These are phyloP conservation scores for Aspergillus brunneoviolaceus DNA, from an alignment of 2,329 filamentous ascomycete species.

Conservation along the genomic window DNA sequence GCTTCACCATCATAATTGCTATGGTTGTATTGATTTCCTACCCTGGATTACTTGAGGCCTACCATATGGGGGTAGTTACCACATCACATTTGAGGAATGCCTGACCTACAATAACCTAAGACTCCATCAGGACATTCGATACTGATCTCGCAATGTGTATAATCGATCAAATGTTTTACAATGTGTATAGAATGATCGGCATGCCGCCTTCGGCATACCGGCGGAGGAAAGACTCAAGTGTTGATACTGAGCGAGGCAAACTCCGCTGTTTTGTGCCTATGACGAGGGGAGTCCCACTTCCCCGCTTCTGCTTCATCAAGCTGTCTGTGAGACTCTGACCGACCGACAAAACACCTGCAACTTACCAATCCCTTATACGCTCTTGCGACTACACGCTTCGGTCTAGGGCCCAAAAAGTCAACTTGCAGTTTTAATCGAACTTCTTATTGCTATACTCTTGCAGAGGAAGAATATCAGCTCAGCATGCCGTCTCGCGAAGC, in stretches of 20 bases:
- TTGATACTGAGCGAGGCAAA: background rate
- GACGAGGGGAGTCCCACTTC: constrained; percentile 22
- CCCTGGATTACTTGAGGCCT: too few relatives aligned
- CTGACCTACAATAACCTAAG: too few relatives aligned
- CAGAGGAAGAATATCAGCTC: background rate
- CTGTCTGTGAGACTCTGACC: background rate
- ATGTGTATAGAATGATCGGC: constrained; percentile 8
- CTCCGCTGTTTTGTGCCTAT: constrained; percentile 16
- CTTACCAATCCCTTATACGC: background rate
- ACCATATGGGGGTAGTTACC: too few relatives aligned
- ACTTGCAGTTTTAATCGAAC: too few relatives aligned
- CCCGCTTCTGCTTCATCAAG: constrained; percentile 27
- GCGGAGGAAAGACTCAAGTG: background rate
- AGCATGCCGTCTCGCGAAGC: constrained; percentile 54
- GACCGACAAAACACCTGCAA: background rate
- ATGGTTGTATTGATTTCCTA: too few relatives aligned
- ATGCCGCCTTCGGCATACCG: constrained; percentile 20
- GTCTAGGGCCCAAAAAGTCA: too few relatives aligned
- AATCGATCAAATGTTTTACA: too few relatives aligned
- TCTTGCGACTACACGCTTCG: background rate
- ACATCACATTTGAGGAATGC: too few relatives aligned
- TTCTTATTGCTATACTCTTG: background rate
- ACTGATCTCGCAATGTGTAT: too few relatives aligned
- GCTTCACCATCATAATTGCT: too few relatives aligned
- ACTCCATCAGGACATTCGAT: too few relatives aligned